Base-by-base conservation (phyloP, 306 rosid genomes). In the Comarum palustre region DNA sequence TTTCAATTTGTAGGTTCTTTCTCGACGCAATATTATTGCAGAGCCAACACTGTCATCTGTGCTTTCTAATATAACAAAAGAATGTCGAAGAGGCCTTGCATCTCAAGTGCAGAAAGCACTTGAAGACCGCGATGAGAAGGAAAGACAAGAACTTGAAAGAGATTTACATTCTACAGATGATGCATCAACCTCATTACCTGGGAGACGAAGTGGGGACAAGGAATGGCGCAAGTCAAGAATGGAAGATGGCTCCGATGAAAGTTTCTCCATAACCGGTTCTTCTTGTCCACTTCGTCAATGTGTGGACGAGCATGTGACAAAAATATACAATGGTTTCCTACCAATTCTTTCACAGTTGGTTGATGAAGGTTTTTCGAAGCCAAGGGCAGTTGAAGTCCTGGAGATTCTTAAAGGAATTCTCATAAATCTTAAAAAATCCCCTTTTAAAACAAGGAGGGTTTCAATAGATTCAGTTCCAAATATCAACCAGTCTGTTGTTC, bases 171-270 rank as follows among this genome's bases (percentile, higher is more conserved):
- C 91, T 82, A 78, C 73, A n/a, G 87, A 84, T 55, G 87, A 91
- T 43, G 66, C 77, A 75, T 82, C 89, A 60, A 79, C 84, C 80
- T 84, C 89, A 60, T 86, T 94, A 77, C 98, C 98, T 71, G 98
- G 96, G 75, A 94, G 98, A 78, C 90, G 74, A 81, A 94, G 92
- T 79, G 98, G 97, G 74, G 82, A 82, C 80, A 85, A 91, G 83
- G 92, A 89, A 85, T 94, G 98, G 98, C 95, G 98, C 67, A 81
- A 80, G 82, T 84, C 83, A 76, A 91, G 97, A 83, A 79, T 78
- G 62, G 97, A 91, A 82, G 24, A 81, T 77, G 96, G 92, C 73
- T 86, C 92, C 64, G 84, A 81, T 78, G 86, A 81, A 47, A 76
- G 84, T 32, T 62, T 69, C 22, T 74, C 88, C 10, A 69, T 86